A percentile compares a stretch with the other conserved stretches of the same genome.
These are phyloP conservation scores for Allium fistulosum DNA, from an alignment of 106 monocot species.

Conservation along the genomic window DNA sequence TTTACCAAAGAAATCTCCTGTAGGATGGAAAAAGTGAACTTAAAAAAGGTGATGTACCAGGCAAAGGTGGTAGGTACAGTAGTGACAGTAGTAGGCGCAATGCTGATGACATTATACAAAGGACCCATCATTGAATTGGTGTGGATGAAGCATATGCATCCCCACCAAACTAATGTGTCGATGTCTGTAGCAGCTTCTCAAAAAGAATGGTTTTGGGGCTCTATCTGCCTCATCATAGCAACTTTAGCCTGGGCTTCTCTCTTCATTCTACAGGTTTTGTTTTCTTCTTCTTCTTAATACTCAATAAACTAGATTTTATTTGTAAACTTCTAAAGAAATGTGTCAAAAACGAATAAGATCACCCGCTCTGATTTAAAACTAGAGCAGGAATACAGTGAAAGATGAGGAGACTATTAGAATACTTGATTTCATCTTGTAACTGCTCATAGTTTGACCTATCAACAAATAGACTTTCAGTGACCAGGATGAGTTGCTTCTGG, in stretches of 20 bases:
- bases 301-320: too few species aligned
- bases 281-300: too few species aligned
- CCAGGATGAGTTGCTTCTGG: too few species aligned
- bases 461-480: too few species aligned
- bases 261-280: constrained; percentile 46
- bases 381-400: too few species aligned
- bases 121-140: constrained; percentile 42
- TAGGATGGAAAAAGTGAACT: constrained; percentile 40
- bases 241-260: constrained; percentile 61
- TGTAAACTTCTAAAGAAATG: too few species aligned
- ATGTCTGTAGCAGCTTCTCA: constrained; percentile 5
- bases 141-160: constrained; percentile 18
- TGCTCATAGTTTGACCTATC: too few species aligned
- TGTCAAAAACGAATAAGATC: too few species aligned
- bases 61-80: constrained; percentile 32
- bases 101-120: constrained; percentile 44
- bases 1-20: background rate
- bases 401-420: too few species aligned
- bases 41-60: constrained; percentile 38
- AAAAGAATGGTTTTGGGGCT: constrained; percentile 60
- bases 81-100: constrained; percentile 39
- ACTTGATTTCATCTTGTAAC: too few species aligned
- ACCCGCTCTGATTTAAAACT: too few species aligned
- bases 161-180: constrained; percentile 3
- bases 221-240: constrained; percentile 53